phyloP scores from a whole-genome alignment of 371 early-diverging fungal species.

The Mortierella sp. region DNA sequence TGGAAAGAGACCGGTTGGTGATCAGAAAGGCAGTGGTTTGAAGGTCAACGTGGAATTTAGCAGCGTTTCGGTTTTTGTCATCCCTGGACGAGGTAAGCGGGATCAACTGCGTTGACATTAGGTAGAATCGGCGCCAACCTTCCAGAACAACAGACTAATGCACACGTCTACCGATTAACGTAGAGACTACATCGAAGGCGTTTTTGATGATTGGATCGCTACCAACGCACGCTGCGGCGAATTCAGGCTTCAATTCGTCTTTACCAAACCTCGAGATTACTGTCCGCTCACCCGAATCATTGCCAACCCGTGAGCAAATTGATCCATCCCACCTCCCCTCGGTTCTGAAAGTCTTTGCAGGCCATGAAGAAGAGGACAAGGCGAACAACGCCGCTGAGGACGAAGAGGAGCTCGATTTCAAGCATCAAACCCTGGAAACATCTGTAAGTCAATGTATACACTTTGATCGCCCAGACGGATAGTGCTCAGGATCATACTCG shows the following conservation, averaged over 20 bases:
- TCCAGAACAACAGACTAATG: neutral
- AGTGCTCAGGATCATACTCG: too few species aligned
- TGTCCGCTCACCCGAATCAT: slow-evolving; percentile 9
- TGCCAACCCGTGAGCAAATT: slow-evolving; percentile 21
- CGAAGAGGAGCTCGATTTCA: slow-evolving; percentile 72
- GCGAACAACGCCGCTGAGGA: slow-evolving; percentile 66
- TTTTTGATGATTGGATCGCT: slow-evolving; percentile 27
- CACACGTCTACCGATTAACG: neutral
- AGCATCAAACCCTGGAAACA: slow-evolving; percentile 70
- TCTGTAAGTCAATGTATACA: slow-evolving; percentile 60
- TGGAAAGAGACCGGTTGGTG: neutral
- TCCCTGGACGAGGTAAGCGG: slow-evolving; percentile 36
- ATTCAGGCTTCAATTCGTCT: slow-evolving; percentile 23
- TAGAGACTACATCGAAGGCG: slow-evolving; percentile 35
- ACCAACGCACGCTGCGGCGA: slow-evolving; percentile 19
- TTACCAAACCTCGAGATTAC: slow-evolving; percentile 35
- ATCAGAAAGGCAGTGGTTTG: slow-evolving; percentile 4
- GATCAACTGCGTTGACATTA: neutral
- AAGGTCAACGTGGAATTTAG: slow-evolving; percentile 41
- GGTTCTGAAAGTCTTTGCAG: slow-evolving; percentile 30
- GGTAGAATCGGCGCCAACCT: too few species aligned
- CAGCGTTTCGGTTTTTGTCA: slow-evolving; percentile 33
- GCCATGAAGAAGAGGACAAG: slow-evolving; percentile 62
- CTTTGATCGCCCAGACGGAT: too few species aligned
- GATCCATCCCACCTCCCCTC: slow-evolving; percentile 17